phyloP scores from a whole-genome alignment of 805 yeast genomes.

The Candida nonsorbophila region DNA sequence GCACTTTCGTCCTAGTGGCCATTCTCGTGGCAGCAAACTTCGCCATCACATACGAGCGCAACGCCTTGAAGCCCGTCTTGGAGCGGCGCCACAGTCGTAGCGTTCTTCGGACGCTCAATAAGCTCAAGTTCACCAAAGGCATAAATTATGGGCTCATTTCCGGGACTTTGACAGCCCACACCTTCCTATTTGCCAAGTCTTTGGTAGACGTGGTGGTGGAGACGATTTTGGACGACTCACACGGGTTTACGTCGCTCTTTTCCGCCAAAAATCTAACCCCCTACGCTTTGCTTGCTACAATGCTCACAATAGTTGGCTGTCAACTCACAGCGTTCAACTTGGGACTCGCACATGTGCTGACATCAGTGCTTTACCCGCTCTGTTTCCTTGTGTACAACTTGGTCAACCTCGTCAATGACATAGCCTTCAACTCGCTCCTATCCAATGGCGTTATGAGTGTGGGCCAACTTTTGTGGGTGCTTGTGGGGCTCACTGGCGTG shows the following conservation, averaged over 20 bases:
- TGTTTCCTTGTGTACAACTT: constrained; percentile 81
- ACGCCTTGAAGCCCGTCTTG: constrained; percentile 3
- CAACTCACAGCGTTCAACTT: constrained; percentile 71
- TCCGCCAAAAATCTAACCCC: constrained; percentile 23
- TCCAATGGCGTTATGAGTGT: constrained; percentile 35
- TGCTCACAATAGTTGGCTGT: constrained; percentile 59
- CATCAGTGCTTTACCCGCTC: constrained; percentile 77
- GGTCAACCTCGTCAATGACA: constrained; percentile 43
- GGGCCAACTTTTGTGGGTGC: constrained; percentile 44
- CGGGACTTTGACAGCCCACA: constrained; percentile 81
- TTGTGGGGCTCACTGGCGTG: constrained; percentile 45
- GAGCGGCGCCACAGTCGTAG: constrained; percentile 6
- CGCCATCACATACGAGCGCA: constrained; percentile 10
- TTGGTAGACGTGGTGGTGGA: constrained; percentile 63
- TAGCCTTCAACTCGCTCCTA: constrained; percentile 58
- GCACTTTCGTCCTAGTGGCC: constrained; percentile 25
- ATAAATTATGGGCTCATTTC: constrained; percentile 59
- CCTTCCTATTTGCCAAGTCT: constrained; percentile 79
- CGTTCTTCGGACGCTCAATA: constrained; percentile 9
- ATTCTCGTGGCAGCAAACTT: constrained; percentile 19
- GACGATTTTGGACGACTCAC: constrained; percentile 29
- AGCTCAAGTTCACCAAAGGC: constrained; percentile 44
- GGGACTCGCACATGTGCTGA: constrained; percentile 65
- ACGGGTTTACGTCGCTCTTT: constrained; percentile 9
- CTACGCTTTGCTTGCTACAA: constrained; percentile 42